Conservation (phyloP, 225 moss, liverwort and hornwort genomes). For the Polytrichum formosum region DNA sequence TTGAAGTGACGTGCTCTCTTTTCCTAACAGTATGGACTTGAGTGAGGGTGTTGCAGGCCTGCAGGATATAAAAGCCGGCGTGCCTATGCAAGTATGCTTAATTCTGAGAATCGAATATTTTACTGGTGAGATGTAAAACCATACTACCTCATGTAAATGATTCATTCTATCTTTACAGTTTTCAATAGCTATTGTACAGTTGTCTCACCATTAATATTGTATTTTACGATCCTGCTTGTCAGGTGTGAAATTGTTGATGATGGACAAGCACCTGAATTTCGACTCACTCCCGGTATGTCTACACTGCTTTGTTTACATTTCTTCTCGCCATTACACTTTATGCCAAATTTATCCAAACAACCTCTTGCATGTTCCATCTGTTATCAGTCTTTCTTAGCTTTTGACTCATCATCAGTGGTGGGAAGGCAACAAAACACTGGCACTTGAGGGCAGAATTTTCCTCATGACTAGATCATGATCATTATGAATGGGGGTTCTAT, state of each 20-base stretch:
- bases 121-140: constrained; percentile 58
- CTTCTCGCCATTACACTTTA: neutral
- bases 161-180: no score
- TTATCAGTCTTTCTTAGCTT: no score
- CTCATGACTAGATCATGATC: no score
- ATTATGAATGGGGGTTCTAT: no score
- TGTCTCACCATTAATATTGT: neutral
- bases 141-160: neutral
- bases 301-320: neutral
- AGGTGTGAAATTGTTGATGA: constrained; percentile 96
- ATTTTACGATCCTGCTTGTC: constrained; percentile 1
- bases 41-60: constrained; percentile 56
- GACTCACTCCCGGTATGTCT: constrained; percentile 75
- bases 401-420: no score
- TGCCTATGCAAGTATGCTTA: constrained; percentile 90
- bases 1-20: no score
- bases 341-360: neutral
- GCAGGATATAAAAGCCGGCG: constrained; percentile 80
- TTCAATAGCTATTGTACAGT: neutral
- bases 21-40: constrained; percentile 4
- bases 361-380: neutral
- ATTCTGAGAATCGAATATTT: constrained; percentile 88
- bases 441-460: no score
- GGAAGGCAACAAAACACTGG: no score
- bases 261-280: constrained; percentile 91